Evolutionary conservation across 495 filamentous ascomycete species (phyloP).

Genomic region (Xylaria scruposa): DNA sequence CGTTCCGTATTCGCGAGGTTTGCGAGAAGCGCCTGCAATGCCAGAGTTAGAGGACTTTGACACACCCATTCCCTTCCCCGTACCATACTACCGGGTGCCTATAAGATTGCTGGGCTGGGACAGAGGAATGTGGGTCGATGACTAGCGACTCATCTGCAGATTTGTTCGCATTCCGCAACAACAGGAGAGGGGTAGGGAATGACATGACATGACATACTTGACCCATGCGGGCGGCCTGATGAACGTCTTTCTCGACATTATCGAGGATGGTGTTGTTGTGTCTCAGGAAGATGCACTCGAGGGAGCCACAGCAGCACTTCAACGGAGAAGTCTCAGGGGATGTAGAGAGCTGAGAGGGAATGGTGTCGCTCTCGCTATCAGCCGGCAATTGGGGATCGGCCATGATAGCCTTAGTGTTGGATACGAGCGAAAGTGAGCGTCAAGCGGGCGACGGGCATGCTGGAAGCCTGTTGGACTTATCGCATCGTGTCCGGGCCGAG

Average conservation of each 20-base stretch:
- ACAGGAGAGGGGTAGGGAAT: background rate
- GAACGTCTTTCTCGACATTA: slow-evolving; percentile 84
- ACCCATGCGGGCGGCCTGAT: slow-evolving; percentile 82
- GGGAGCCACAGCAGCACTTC: slow-evolving; percentile 82
- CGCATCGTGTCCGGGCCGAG: slow-evolving; percentile 3
- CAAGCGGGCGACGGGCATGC: slow-evolving; percentile 38
- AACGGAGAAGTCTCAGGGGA: slow-evolving; percentile 33
- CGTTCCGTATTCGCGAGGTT: slow-evolving; percentile 89
- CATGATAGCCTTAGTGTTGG: slow-evolving; percentile 33
- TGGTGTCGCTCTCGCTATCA: slow-evolving; percentile 29
- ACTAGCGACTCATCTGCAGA: slow-evolving; percentile 15
- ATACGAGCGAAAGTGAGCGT: slow-evolving; percentile 27
- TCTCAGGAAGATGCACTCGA: slow-evolving; percentile 78
- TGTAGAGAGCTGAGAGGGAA: slow-evolving; percentile 23
- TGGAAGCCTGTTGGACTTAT: slow-evolving; percentile 18
- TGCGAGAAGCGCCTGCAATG: slow-evolving; percentile 83
- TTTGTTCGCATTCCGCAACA: slow-evolving; percentile 21
- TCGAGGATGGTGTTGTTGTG: slow-evolving; percentile 79
- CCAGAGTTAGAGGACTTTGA: slow-evolving; percentile 64
- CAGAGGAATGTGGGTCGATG: slow-evolving; percentile 20
- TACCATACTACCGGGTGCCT: background rate
- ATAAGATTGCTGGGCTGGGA: slow-evolving; percentile 1
- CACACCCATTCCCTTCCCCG: slow-evolving; percentile 42
- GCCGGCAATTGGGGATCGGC: slow-evolving; percentile 32
- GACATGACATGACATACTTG: slow-evolving; percentile 65